phyloP scores from a whole-genome alignment of 208 protist species.

The Phytomonas sp. region DNA sequence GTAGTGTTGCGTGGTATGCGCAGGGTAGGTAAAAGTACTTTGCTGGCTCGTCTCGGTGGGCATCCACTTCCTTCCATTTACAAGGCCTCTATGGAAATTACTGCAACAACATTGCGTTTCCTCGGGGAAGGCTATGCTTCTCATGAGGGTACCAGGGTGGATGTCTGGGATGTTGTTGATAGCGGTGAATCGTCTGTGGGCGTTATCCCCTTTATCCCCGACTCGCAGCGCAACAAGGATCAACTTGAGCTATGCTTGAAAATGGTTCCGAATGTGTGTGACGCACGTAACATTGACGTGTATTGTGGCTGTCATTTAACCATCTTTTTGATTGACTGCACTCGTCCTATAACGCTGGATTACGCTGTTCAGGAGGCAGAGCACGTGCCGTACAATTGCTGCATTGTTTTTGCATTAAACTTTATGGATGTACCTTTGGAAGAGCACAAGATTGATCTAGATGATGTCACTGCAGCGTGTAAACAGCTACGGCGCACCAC shows the following conservation, averaged over 20 bases:
- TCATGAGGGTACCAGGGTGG: conserved; percentile 59
- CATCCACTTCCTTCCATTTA: conserved; percentile 32
- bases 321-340: conserved; percentile 64
- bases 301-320: conserved; percentile 56
- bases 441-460: conserved; percentile 22
- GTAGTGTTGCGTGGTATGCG: conserved; percentile 61
- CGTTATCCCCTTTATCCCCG: conserved; percentile 2
- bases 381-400: conserved; percentile 43
- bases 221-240: conserved; percentile 21
- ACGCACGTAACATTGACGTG: conserved; percentile 45
- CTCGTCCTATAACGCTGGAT: conserved; percentile 37
- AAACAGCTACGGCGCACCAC: conserved; percentile 24
- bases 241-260: conserved; percentile 4
- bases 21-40: conserved; percentile 54
- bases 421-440: conserved; percentile 27
- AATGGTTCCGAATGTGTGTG: conserved; percentile 13
- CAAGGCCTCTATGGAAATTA: conserved; percentile 45
- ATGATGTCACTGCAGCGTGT: conserved; percentile 41
- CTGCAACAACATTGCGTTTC: conserved; percentile 48
- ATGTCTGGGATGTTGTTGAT: conserved; percentile 76
- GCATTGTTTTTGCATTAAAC: conserved; percentile 64
- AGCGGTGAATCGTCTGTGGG: conserved; percentile 15
- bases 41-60: conserved; percentile 52
- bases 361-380: conserved; percentile 51
- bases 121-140: conserved; percentile 24